Percentiles rank a stretch among this genome's conserved stretches.
Conservation (phyloP, 441 rosid genomes). For the Aquilaria agallochum region DNA sequence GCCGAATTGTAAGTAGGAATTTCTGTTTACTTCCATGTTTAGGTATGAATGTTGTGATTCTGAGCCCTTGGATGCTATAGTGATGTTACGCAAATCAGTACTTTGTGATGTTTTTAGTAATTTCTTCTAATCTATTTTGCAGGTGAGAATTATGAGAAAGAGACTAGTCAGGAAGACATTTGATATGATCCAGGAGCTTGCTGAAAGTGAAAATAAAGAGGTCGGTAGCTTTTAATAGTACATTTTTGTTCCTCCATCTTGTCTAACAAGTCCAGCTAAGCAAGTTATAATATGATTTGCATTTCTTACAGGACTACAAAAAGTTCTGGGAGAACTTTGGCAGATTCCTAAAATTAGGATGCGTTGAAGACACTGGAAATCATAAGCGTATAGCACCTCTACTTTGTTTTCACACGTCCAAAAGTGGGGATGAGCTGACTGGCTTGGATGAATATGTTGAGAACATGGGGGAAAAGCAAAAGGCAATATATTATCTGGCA, state of each 20-base stretch:
- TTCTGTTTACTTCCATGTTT: background rate
- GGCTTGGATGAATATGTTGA: constrained; percentile 87
- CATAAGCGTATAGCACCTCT: constrained; percentile 90
- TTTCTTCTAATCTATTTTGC: constrained; percentile 7
- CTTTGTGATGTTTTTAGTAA: background rate
- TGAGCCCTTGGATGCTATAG: too few relatives aligned
- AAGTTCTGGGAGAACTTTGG: constrained; percentile 99
- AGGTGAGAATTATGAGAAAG: constrained; percentile 97
- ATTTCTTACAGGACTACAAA: constrained; percentile 75
- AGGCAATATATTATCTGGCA: constrained; percentile 88
- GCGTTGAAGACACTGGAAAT: constrained; percentile 90
- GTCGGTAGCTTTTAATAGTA: constrained; percentile 25
- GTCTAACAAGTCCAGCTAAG: background rate
- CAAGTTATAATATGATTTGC: constrained; percentile 3
- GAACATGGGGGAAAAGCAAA: constrained; percentile 94
- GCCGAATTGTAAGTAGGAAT: constrained; percentile 65
- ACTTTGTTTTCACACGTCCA: constrained; percentile 74
- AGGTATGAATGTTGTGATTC: too few relatives aligned
- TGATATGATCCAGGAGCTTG: constrained; percentile 93
- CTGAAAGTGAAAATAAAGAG: constrained; percentile 91
- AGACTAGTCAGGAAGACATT: constrained; percentile 93
- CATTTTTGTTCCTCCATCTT: constrained; percentile 4
- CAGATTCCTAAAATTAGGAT: constrained; percentile 85
- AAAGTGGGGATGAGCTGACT: constrained; percentile 80
- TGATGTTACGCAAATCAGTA: background rate